Evolutionary conservation across 2,329 filamentous ascomycete genomes (phyloP).

Genomic region (Exophiala alcalophila): DNA sequence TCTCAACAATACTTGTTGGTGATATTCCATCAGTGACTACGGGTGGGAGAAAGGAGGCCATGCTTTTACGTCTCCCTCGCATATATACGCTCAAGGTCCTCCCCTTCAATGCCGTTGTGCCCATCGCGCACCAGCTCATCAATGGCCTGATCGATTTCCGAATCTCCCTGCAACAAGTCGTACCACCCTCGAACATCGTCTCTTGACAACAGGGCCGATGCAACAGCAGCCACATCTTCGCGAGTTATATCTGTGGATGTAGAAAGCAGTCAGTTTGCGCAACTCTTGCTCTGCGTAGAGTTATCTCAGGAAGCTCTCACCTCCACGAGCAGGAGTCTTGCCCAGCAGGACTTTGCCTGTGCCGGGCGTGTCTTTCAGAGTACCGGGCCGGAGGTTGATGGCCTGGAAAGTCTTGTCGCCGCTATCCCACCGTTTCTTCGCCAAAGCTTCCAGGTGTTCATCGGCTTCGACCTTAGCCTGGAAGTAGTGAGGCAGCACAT

Average conservation of each 20-base stretch:
- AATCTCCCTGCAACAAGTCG: slow-evolving; percentile 53
- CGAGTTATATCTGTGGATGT: slow-evolving; percentile 43
- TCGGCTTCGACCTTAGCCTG: slow-evolving; percentile 56
- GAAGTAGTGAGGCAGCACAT: slow-evolving; percentile 51
- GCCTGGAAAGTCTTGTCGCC: slow-evolving; percentile 43
- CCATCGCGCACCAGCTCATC: slow-evolving; percentile 45
- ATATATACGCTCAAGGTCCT: slow-evolving; percentile 49
- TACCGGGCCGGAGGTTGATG: slow-evolving; percentile 52
- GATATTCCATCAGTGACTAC: neutral
- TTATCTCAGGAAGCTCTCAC: slow-evolving; percentile 29
- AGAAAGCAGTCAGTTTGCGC: neutral
- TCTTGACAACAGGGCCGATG: slow-evolving; percentile 49
- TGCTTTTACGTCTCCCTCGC: slow-evolving; percentile 11
- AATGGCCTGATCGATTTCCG: slow-evolving; percentile 46
- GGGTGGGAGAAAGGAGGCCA: neutral
- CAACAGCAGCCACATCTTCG: slow-evolving; percentile 52
- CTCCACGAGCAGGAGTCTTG: slow-evolving; percentile 41
- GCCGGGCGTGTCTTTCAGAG: slow-evolving; percentile 47
- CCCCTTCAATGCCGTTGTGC: slow-evolving; percentile 48
- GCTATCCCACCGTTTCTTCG: slow-evolving; percentile 33
- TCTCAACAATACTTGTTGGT: neutral
- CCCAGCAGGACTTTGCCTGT: slow-evolving; percentile 50
- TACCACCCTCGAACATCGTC: slow-evolving; percentile 52
- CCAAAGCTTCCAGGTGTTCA: slow-evolving; percentile 51
- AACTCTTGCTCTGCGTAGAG: neutral